Evolutionary conservation across 257 asterid genomes (phyloP).

Genomic region (Solanum microdontum): DNA sequence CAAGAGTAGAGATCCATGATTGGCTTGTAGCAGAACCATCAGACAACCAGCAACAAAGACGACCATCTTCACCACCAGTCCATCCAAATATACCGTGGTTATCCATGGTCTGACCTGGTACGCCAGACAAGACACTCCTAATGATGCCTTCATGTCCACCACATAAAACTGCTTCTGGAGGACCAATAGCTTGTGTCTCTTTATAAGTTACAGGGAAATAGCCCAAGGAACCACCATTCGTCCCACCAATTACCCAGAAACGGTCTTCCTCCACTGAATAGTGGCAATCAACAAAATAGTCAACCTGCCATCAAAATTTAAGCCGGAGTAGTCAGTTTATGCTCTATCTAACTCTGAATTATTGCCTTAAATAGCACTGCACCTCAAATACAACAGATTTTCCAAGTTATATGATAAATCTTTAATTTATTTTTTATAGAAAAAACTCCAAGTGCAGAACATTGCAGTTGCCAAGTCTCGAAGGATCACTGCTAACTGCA

Average conservation of each 20-base stretch:
- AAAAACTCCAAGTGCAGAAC: neutral
- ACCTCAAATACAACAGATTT: neutral
- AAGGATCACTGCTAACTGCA: neutral
- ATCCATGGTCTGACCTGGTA: conserved; percentile 18
- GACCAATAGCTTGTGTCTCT: conserved; percentile 24
- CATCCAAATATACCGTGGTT: conserved; percentile 58
- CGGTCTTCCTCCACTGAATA: conserved; percentile 62
- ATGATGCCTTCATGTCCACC: conserved; percentile 77
- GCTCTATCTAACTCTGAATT: neutral
- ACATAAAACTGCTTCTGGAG: conserved; percentile 67
- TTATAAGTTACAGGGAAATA: conserved; percentile 55
- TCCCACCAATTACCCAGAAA: conserved; percentile 78
- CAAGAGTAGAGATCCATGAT: conserved; percentile 66
- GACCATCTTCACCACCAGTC: conserved; percentile 96
- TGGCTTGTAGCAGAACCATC: conserved; percentile 24
- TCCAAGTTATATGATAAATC: neutral
- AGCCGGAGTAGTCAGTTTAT: neutral
- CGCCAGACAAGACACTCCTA: conserved; percentile 48
- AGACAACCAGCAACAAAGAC: conserved; percentile 77
- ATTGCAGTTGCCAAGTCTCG: neutral
- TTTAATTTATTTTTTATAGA: fast-evolving
- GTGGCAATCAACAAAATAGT: conserved; percentile 79
- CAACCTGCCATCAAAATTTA: conserved; percentile 38
- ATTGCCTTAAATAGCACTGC: neutral
- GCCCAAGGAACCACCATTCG: conserved; percentile 64